phyloP scores from a whole-genome alignment of 1,284 basidiomycete genomes.

The Trametes sp. region DNA sequence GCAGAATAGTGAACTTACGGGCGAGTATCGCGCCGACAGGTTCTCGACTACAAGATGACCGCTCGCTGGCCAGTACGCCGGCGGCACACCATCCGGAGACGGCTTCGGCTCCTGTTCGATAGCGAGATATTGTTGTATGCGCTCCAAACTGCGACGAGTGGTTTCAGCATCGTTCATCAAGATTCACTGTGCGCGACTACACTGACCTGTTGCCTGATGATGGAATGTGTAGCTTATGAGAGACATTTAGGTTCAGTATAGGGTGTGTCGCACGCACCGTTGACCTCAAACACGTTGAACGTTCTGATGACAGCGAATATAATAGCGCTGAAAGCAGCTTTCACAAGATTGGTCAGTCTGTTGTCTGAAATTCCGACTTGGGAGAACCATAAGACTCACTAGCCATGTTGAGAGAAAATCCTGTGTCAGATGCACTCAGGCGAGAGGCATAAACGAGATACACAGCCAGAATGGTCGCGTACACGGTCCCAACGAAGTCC shows the following conservation, averaged over 20 bases:
- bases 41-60: constrained; percentile 71
- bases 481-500: constrained; percentile 56
- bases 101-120: constrained; percentile 77
- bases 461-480: constrained; percentile 57
- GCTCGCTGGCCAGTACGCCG: constrained; percentile 82
- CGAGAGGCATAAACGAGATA: constrained; percentile 57
- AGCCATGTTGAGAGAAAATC: constrained; percentile 59
- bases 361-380: neutral
- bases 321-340: constrained; percentile 59
- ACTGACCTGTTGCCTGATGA: constrained; percentile 49
- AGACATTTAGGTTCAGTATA: neutral
- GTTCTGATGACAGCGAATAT: constrained; percentile 60
- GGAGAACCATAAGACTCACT: constrained; percentile 36
- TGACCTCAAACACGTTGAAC: constrained; percentile 65
- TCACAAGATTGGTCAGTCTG: too few species aligned
- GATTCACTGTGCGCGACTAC: neutral
- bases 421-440: constrained; percentile 52
- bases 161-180: neutral
- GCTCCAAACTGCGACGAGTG: constrained; percentile 29
- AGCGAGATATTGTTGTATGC: constrained; percentile 72
- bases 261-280: constrained; percentile 23
- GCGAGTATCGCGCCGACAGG: constrained; percentile 63
- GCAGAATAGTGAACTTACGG: constrained; percentile 41
- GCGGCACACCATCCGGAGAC: constrained; percentile 58
- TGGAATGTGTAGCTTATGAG: neutral